Evolutionary conservation across 73 alveolate species (phyloP).

Genomic region (Breviolum minutum): DNA sequence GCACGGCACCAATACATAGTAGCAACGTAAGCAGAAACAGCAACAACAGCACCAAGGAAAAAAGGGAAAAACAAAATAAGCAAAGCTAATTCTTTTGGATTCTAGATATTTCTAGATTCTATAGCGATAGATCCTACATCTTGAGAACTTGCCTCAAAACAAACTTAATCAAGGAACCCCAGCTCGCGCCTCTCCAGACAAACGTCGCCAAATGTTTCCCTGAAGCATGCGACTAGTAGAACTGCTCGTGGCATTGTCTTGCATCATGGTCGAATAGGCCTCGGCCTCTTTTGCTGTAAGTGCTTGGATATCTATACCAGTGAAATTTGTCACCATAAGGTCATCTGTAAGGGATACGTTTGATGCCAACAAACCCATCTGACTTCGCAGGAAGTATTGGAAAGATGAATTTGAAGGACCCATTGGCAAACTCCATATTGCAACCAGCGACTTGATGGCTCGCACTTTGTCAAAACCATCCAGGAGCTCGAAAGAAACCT

Average conservation of each 20-base stretch:
- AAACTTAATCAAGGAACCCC: background rate
- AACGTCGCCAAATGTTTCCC: slow-evolving; percentile 4
- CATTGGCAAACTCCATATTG: slow-evolving; percentile 30
- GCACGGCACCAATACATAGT: too few relatives aligned
- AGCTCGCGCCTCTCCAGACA: background rate
- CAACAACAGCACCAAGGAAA: too few relatives aligned
- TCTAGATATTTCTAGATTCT: too few relatives aligned
- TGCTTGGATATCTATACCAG: background rate
- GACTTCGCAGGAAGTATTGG: background rate
- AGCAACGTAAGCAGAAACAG: too few relatives aligned
- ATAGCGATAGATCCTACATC: too few relatives aligned
- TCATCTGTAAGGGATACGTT: slow-evolving; percentile 5
- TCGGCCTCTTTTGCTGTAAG: slow-evolving; percentile 13
- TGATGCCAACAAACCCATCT: background rate
- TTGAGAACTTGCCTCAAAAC: too few relatives aligned
- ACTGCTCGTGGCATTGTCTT: background rate
- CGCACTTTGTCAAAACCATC: slow-evolving; percentile 21
- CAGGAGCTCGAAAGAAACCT: background rate
- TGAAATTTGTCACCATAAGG: background rate
- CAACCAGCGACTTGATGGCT: slow-evolving; percentile 19
- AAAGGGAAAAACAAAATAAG: too few relatives aligned
- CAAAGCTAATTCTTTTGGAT: too few relatives aligned
- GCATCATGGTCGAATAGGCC: background rate
- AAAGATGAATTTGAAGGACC: slow-evolving; percentile 3
- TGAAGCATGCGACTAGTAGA: background rate